Evolutionary conservation across 2,329 filamentous ascomycete species (phyloP).

Genomic region (Balansia obtecta): DNA sequence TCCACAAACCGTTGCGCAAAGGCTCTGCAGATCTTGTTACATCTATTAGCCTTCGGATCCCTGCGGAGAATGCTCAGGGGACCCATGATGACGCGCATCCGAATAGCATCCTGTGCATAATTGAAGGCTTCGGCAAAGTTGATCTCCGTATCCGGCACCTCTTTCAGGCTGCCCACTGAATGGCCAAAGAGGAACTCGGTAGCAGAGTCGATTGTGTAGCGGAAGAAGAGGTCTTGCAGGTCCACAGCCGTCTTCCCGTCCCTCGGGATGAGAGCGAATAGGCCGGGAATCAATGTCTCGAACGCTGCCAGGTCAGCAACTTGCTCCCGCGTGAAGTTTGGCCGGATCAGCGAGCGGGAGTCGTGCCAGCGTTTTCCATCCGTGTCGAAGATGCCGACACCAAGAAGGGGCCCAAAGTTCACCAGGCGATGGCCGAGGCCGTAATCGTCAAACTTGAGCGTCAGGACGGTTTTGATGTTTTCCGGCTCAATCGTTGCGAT

Average conservation of each 20-base stretch:
- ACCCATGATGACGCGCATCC: constrained; percentile 31
- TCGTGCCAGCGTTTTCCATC: constrained; percentile 18
- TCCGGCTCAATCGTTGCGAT: constrained; percentile 14
- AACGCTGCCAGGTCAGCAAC: constrained; percentile 28
- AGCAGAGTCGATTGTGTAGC: constrained; percentile 34
- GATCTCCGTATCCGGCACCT: constrained; percentile 6
- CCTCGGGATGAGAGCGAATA: constrained; percentile 16
- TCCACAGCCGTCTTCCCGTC: constrained; percentile 26
- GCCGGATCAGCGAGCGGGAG: constrained; percentile 26
- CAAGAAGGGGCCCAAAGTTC: constrained; percentile 26
- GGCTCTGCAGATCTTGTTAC: constrained; percentile 33
- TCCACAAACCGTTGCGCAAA: constrained; percentile 41
- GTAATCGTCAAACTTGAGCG: constrained; percentile 16
- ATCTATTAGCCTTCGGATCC: constrained; percentile 46
- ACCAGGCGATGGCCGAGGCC: constrained; percentile 12
- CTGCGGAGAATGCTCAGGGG: constrained; percentile 42
- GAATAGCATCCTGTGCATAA: constrained; percentile 1
- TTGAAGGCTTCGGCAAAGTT: constrained; percentile 16
- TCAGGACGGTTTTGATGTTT: constrained; percentile 17
- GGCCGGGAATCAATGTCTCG: constrained; percentile 17
- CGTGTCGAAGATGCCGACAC: constrained; percentile 22
- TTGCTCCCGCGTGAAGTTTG: constrained; percentile 28
- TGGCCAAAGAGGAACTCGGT: constrained; percentile 51
- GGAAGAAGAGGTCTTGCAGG: constrained; percentile 34
- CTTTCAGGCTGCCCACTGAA: constrained; percentile 28